These are phyloP conservation scores for Cryptococcus deneoformans DNA, from an alignment of 1,284 basidiomycete genomes.

Conservation along the genomic window DNA sequence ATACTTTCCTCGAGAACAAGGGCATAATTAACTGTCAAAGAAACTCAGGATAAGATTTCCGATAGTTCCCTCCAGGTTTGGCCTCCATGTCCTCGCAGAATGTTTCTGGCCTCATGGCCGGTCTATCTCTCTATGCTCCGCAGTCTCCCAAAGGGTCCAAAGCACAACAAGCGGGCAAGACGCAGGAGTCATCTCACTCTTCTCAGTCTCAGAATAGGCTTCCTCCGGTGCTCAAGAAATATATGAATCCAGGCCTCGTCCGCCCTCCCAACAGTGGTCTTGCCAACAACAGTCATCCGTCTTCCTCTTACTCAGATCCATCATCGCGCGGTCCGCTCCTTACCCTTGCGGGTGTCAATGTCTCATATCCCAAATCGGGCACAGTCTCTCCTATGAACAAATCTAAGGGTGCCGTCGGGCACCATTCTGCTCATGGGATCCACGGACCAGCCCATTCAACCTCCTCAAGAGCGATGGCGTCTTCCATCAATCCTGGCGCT, in stretches of 20 bases:
- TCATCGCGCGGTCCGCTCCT: slow-evolving; percentile 36
- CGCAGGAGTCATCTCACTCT: slow-evolving; percentile 1
- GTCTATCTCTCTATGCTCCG: slow-evolving; percentile 17
- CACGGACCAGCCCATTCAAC: slow-evolving; percentile 48
- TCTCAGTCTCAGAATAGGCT: slow-evolving; percentile 28
- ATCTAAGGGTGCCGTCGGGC: slow-evolving; percentile 16
- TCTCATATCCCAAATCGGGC: slow-evolving; percentile 10
- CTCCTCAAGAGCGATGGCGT: slow-evolving; percentile 29
- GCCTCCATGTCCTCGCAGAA: slow-evolving; percentile 22
- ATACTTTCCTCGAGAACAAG: too few species aligned
- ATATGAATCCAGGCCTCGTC: slow-evolving; percentile 46
- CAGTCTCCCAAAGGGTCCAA: slow-evolving; percentile 7
- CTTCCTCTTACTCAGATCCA: slow-evolving; percentile 13
- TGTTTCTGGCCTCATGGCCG: slow-evolving; percentile 24
- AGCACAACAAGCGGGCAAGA: slow-evolving; percentile 1
- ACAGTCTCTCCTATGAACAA: slow-evolving; percentile 18
- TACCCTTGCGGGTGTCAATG: slow-evolving; percentile 43
- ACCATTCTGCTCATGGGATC: slow-evolving; percentile 45
- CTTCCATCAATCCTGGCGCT: slow-evolving; percentile 17
- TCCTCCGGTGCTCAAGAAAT: slow-evolving; percentile 47
- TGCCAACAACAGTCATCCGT: slow-evolving; percentile 7
- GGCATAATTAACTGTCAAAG: too few species aligned
- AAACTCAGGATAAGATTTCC: background rate
- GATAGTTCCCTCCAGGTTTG: background rate
- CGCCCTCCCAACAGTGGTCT: slow-evolving; percentile 43